phyloP scores from a whole-genome alignment of 2,329 filamentous ascomycete genomes.

The Didymella sp. region DNA sequence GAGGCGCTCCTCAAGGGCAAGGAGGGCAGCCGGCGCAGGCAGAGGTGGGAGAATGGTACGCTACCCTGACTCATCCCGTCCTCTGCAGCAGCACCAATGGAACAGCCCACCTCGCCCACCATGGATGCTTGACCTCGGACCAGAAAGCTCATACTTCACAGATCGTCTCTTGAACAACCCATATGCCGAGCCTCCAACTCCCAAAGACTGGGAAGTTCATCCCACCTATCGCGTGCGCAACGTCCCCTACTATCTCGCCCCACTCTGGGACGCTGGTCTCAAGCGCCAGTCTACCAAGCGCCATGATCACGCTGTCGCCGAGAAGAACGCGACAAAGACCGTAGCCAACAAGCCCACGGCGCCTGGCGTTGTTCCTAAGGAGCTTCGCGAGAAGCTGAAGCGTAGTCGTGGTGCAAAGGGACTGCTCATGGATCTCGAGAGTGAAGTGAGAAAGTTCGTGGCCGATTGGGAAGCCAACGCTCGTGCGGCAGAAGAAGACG shows the following conservation, averaged over 20 bases:
- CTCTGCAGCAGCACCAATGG: not conserved
- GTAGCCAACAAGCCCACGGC: slow-evolving; percentile 52
- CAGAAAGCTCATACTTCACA: slow-evolving; percentile 45
- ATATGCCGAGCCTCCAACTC: slow-evolving; percentile 80
- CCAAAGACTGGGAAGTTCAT: slow-evolving; percentile 81
- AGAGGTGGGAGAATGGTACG: slow-evolving; percentile 93
- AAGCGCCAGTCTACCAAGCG: slow-evolving; percentile 55
- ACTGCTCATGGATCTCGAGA: slow-evolving; percentile 83
- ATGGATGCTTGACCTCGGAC: too few species aligned
- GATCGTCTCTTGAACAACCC: slow-evolving; percentile 88
- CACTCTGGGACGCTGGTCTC: slow-evolving; percentile 75
- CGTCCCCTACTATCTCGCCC: slow-evolving; percentile 88
- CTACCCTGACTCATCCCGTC: slow-evolving; percentile 6
- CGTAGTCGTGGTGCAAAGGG: slow-evolving; percentile 76
- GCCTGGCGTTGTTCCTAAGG: slow-evolving; percentile 70
- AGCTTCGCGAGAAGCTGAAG: slow-evolving; percentile 82
- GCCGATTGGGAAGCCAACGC: slow-evolving; percentile 64
- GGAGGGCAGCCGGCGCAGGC: slow-evolving; percentile 83
- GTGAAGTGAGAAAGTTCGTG: slow-evolving; percentile 80
- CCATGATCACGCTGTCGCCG: slow-evolving; percentile 44
- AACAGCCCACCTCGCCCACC: not conserved
- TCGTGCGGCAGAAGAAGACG: slow-evolving; percentile 57
- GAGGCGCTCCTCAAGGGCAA: slow-evolving; percentile 86
- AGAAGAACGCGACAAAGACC: slow-evolving; percentile 45
- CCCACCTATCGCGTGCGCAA: slow-evolving; percentile 79